Base-by-base conservation (phyloP, 75 land plant species). In the Pinus tabuliformis region DNA sequence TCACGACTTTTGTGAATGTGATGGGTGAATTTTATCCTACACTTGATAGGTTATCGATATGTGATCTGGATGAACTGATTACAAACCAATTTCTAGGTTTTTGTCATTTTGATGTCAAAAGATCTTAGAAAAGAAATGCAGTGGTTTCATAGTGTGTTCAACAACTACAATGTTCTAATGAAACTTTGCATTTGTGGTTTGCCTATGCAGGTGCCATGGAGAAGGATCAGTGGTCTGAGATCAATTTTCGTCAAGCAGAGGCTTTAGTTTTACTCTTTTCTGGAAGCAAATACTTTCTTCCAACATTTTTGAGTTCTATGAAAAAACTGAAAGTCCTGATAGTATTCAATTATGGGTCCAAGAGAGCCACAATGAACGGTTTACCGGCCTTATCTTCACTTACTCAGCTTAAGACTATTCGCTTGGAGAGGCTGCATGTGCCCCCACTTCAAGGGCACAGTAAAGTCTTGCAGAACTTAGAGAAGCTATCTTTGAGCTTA, bases 161-260 rank as follows among this genome's bases (percentile, higher is more conserved):
- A 49, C 11, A 9, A 1, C 54, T 49, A 9, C 11, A 62, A 28
- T 62, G 33, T 39, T 68, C 17, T 68, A 45, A 39, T 6, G 36
- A 21, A 20, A 37, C 3, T 39, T 68, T 12, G 1, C 45, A 20
- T 18, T 68, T 39, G 49, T 2, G 49, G n/a, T 68, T 39, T 39
- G 42, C 42, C 45, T 66, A 39, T 76, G 26, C 57, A 90, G 92
- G 92, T 64, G 85, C 83, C 56, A 90, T 90, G 89, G 78, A 71
- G 16, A 80, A 81, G 61, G 78, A 75, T 56, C 85, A 87, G 70
- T 90, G 92, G 92, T 74, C 70, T 17, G 54, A 64, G 1, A 87
- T 90, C 83, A 37, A 78, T 5, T 85, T 85, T 49, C 86, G 89
- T 33, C 79, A 85, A 45, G 85, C 89, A 42, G 89, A 90, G 79